phyloP scores from a whole-genome alignment of 495 filamentous ascomycete genomes.

The Neurospora intermedia region DNA sequence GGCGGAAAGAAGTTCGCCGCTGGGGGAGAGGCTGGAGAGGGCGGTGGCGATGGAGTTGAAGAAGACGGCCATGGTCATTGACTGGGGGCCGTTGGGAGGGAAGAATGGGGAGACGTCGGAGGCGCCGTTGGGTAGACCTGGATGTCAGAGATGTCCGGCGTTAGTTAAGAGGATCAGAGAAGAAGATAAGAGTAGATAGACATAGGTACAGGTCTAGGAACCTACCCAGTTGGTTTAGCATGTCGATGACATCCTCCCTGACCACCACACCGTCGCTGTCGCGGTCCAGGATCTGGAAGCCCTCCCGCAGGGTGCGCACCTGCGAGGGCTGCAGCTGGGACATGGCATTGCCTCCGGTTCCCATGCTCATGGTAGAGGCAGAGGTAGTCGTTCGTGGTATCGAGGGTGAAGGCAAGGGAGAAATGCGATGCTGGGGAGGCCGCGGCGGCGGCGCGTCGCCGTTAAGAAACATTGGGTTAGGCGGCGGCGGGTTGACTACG shows the following conservation, averaged over 20 bases:
- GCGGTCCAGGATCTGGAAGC: constrained; percentile 77
- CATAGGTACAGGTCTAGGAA: neutral
- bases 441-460: neutral
- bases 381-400: constrained; percentile 11
- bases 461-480: neutral
- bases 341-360: constrained; percentile 39
- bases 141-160: neutral
- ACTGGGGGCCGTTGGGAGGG: constrained; percentile 51
- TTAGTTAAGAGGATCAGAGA: neutral
- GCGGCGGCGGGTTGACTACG: neutral
- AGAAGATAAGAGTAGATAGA: neutral
- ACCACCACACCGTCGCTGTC: constrained; percentile 67
- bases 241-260: constrained; percentile 68
- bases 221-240: constrained; percentile 65
- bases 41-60: constrained; percentile 64
- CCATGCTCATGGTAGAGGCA: neutral
- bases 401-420: neutral
- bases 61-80: constrained; percentile 73
- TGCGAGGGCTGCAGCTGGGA: constrained; percentile 55
- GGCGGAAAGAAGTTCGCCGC: constrained; percentile 69
- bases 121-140: constrained; percentile 41
- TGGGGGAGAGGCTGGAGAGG: constrained; percentile 60
- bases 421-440: neutral
- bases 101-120: constrained; percentile 64
- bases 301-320: constrained; percentile 67